Evolutionary conservation across 495 filamentous ascomycete species (phyloP).

Genomic region (Penicillium bovifimosum): DNA sequence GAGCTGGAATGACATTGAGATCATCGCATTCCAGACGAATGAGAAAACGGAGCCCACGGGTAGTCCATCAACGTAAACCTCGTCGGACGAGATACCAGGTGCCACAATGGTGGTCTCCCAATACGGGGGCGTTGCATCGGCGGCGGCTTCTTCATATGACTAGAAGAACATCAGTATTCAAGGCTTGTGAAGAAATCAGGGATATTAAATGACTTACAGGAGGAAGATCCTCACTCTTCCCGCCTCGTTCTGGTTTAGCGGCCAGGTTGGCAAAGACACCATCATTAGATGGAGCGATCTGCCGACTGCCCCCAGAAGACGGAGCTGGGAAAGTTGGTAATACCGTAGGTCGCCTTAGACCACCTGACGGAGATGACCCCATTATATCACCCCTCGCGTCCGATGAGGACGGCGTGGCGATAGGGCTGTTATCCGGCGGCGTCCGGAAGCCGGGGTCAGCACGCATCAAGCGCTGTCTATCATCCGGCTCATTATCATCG

Average conservation of each 20-base stretch:
- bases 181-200: neutral
- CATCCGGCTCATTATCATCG: constrained; percentile 68
- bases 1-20: constrained; percentile 95
- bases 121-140: constrained; percentile 93
- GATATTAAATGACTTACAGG: constrained; percentile 58
- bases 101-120: constrained; percentile 98
- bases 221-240: constrained; percentile 78
- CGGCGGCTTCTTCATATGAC: constrained; percentile 98
- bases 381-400: constrained; percentile 25
- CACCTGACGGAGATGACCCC: constrained; percentile 19
- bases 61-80: constrained; percentile 94
- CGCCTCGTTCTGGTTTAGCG: constrained; percentile 83
- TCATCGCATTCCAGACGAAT: constrained; percentile 98
- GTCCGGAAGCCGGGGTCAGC: constrained; percentile 47
- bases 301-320: constrained; percentile 34
- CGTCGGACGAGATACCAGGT: constrained; percentile 77
- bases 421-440: constrained; percentile 25
- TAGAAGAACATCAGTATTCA: constrained; percentile 37
- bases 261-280: constrained; percentile 94
- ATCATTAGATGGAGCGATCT: constrained; percentile 63
- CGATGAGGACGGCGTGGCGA: constrained; percentile 34
- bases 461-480: constrained; percentile 79
- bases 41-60: constrained; percentile 93
- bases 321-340: constrained; percentile 43
- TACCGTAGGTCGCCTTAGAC: constrained; percentile 48